Evolutionary conservation across 345 rosid genomes (phyloP).

Genomic region (Salix exigua): DNA sequence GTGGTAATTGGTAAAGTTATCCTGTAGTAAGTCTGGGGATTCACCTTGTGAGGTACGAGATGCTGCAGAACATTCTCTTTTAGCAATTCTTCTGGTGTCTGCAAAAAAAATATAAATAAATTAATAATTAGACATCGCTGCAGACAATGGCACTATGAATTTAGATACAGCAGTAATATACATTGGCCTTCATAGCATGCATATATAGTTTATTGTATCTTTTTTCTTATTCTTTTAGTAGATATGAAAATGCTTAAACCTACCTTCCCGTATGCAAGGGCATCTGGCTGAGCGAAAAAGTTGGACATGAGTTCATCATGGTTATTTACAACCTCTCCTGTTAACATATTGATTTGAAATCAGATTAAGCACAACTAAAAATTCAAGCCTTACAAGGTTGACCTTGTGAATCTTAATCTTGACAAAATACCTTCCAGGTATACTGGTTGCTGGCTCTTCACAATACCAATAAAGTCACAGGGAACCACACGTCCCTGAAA

Average conservation of each 20-base stretch:
- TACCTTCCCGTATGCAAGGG: conserved; percentile 98
- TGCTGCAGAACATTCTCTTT: conserved; percentile 67
- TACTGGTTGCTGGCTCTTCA: conserved; percentile 93
- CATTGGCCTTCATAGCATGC: not conserved
- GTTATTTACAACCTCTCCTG: conserved; percentile 90
- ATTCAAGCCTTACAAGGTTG: not conserved
- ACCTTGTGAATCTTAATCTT: not conserved
- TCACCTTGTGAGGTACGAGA: conserved; percentile 94
- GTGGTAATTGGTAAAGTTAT: not conserved
- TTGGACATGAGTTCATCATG: conserved; percentile 99
- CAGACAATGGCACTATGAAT: not conserved
- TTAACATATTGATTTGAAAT: conserved; percentile 6
- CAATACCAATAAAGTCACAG: conserved; percentile 83
- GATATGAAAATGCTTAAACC: conserved; percentile 1
- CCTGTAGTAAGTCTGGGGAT: not conserved
- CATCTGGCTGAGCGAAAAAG: conserved; percentile 99
- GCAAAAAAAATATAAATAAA: conserved; percentile 6
- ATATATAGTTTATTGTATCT: not conserved
- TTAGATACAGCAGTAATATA: not conserved
- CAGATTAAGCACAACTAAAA: not conserved
- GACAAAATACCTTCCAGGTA: conserved; percentile 61
- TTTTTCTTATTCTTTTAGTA: not conserved
- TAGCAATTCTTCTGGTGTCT: conserved; percentile 83
- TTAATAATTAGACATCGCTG: not conserved
- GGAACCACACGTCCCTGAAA: conserved; percentile 88